Conservation (phyloP, 257 asterid genomes). For the Fraxinus quadrangulata region DNA sequence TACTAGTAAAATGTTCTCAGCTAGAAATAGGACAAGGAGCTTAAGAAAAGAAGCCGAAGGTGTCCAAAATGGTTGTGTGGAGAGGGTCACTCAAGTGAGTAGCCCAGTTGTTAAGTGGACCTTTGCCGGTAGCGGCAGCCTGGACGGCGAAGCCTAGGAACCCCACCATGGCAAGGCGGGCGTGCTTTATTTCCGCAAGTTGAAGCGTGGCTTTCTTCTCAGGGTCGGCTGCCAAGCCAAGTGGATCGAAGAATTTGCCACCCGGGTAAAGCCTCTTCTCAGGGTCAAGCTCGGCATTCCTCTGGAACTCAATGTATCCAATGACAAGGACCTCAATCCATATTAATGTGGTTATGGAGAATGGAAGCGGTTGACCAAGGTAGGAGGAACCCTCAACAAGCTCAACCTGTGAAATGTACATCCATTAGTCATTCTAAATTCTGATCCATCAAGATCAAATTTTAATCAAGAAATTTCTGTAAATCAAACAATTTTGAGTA, state of each 20-base stretch:
- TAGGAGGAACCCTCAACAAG: constrained; percentile 86
- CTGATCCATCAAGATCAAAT: too few relatives aligned
- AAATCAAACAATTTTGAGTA: neutral
- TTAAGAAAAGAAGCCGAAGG: constrained; percentile 70
- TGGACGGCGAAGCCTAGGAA: constrained; percentile 93
- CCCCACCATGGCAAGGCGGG: constrained; percentile 96
- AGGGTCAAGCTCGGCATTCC: constrained; percentile 95
- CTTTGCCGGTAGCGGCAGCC: constrained; percentile 95
- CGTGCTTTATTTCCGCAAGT: constrained; percentile 98
- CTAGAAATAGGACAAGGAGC: neutral
- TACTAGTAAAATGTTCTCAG: constrained; percentile 19
- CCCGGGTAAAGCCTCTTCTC: constrained; percentile 96
- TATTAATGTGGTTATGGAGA: constrained; percentile 79
- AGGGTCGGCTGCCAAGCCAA: constrained; percentile 93
- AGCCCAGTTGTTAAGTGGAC: constrained; percentile 96
- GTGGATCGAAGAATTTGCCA: constrained; percentile 84
- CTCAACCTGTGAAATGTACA: constrained; percentile 56
- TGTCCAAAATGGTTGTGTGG: constrained; percentile 95
- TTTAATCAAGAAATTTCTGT: neutral
- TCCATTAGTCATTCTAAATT: neutral
- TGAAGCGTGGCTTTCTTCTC: constrained; percentile 83
- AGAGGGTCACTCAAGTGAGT: constrained; percentile 99
- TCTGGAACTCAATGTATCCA: constrained; percentile 96
- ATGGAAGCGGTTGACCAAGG: constrained; percentile 94
- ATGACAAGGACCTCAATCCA: constrained; percentile 79